Percentiles rank a stretch among this genome's conserved stretches.
Conservation (phyloP, 805 yeast species). For the Cyberlindnera xylosilytica region DNA sequence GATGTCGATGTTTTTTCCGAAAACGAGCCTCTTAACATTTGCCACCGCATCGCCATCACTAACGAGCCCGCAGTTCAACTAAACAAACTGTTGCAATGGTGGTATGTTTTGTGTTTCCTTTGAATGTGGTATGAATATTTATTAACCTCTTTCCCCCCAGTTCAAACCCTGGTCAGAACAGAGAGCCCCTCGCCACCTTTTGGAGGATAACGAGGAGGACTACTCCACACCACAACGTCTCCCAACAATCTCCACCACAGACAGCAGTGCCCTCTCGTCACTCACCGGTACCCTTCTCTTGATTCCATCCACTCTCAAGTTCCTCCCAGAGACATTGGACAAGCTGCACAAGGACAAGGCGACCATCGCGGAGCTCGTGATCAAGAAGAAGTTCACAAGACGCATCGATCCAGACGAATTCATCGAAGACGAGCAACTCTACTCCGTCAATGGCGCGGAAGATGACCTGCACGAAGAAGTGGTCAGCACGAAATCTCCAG, state of each 20-base stretch:
- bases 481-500: conserved; percentile 9
- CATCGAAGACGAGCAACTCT: conserved; percentile 49
- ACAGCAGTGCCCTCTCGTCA: not conserved
- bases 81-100: conserved; percentile 18
- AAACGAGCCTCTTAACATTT: too few relatives aligned
- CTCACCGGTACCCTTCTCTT: conserved; percentile 17
- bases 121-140: not conserved
- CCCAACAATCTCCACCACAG: conserved; percentile 6
- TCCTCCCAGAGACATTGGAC: conserved; percentile 15
- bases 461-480: conserved; percentile 6
- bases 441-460: conserved; percentile 27
- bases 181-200: conserved; percentile 45
- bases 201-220: conserved; percentile 40
- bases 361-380: not conserved
- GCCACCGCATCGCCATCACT: not conserved
- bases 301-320: conserved; percentile 17
- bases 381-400: conserved; percentile 12
- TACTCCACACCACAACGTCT: conserved; percentile 22
- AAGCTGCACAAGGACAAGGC: not conserved
- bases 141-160: conserved; percentile 20
- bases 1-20: too few relatives aligned
- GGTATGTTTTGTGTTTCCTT: conserved; percentile 11
- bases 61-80: too few relatives aligned
- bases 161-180: conserved; percentile 47
- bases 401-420: conserved; percentile 28